Evolutionary conservation across 2,329 filamentous ascomycete species (phyloP), one percentile per base, ranked within the genome.

Genomic region (Ophiostoma ulmi): DNA sequence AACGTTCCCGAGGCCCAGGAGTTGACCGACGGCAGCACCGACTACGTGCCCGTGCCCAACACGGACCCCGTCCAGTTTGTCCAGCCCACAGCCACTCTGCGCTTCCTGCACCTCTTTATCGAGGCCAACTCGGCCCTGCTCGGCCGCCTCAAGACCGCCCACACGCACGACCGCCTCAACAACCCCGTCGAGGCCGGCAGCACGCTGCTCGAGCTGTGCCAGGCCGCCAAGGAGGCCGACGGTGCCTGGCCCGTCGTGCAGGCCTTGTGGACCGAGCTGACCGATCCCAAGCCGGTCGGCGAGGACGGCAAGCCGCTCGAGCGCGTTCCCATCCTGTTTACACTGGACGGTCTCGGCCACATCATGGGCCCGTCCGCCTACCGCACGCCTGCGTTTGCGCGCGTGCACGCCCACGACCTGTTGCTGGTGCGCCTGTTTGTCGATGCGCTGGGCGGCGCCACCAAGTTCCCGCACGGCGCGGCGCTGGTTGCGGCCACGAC

Each of bases 1-100:
- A 90, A 92, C 77, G 85, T 98, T 69, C 94, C 95, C 52, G 93
- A 99, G 82, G 94, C 88, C 70, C 90, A 94, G 77, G 94, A 97
- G 70, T 83, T 97, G 67, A 90, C 90, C 74, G 91, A 90, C 74
- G 93, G 88, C 68, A 86, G 90, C 76, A 96, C 92, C 58, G 89
- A 93, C 72, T 99, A 97, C 81, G 84, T 88, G 1, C 88, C 89
- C 1, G 83, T 94, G 71, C 84, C 86, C 35, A 85, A 85, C 75
- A 86, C 85, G 3, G 78, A 83, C 22, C 86, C 86, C 35, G 76
- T 80, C 70, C 82, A 86, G 75, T 98, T 94, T 82, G 85, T 88
- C 72, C 95, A 98, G 82, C 90, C 91, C 48, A 84, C 86, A 66
- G 95, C 94, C 79, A 90, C 87, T 41, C 86, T 93, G 67, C 86